Conservation (phyloP, 148 eudicot genomes). For the Heliamphora exappendiculata region DNA sequence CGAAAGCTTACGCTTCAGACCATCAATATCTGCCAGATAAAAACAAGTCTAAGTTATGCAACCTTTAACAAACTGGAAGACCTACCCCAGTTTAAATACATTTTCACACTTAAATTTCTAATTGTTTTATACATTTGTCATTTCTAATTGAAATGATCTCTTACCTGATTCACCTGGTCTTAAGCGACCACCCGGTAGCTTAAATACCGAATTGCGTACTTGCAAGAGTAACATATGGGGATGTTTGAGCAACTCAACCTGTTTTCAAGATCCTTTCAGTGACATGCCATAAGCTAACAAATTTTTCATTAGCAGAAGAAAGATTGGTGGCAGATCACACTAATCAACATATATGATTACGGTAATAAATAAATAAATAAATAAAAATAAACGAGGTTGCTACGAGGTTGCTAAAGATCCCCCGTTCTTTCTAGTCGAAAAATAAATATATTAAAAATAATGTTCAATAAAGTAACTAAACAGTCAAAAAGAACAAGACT, state of each 20-base stretch:
- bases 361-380: too few species aligned
- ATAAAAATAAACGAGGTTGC: too few species aligned
- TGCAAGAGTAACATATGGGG: slow-evolving; percentile 68
- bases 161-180: slow-evolving; percentile 72
- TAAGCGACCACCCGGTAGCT: slow-evolving; percentile 70
- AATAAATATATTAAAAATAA: too few species aligned
- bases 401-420: neutral
- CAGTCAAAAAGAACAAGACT: too few species aligned
- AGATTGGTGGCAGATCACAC: neutral
- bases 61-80: neutral
- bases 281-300: neutral
- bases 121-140: too few species aligned
- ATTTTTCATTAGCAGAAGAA: neutral
- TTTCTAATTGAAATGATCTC: too few species aligned
- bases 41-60: neutral
- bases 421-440: too few species aligned
- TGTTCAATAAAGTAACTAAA: too few species aligned
- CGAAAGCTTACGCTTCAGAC: slow-evolving; percentile 60
- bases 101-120: neutral
- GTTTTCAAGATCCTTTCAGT: neutral
- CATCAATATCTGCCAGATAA: slow-evolving; percentile 36
- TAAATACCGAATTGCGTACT: slow-evolving; percentile 42
- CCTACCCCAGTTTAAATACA: neutral
- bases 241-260: slow-evolving; percentile 71
- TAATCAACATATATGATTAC: too few species aligned